Conservation (phyloP, 2,329 filamentous ascomycete genomes). For the Tolypocladium sp. region DNA sequence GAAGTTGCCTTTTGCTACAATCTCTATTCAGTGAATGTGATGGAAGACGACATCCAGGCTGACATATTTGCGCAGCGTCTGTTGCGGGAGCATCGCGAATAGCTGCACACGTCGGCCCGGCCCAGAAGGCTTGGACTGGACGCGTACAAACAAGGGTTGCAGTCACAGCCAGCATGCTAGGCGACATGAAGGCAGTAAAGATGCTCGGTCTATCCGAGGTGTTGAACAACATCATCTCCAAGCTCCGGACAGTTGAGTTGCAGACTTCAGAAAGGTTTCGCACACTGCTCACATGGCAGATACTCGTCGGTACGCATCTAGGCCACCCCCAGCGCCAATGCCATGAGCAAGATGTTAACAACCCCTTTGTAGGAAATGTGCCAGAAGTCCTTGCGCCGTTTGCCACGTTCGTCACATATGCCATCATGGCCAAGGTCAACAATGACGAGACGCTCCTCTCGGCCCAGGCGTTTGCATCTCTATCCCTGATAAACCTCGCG, state of each 20-base stretch:
- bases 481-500: neutral
- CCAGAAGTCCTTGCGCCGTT: neutral
- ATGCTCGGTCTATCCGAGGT: conserved; percentile 1
- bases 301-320: neutral
- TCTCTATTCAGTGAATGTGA: neutral
- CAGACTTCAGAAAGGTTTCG: neutral
- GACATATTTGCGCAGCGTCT: neutral
- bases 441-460: neutral
- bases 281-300: neutral
- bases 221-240: neutral
- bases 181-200: conserved; percentile 5
- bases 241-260: neutral
- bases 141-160: conserved; percentile 1
- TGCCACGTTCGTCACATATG: neutral
- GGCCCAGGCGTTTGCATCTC: neutral
- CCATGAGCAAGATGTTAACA: neutral
- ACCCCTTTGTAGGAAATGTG: neutral
- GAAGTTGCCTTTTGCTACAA: neutral
- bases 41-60: neutral
- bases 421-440: neutral
- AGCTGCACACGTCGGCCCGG: neutral
- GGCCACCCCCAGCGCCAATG: too few relatives aligned
- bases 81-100: neutral
- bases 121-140: neutral
- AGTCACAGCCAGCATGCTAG: neutral